Evolutionary conservation across 2,329 filamentous ascomycete genomes (phyloP).

Genomic region (Fusarium nisikadoi): DNA sequence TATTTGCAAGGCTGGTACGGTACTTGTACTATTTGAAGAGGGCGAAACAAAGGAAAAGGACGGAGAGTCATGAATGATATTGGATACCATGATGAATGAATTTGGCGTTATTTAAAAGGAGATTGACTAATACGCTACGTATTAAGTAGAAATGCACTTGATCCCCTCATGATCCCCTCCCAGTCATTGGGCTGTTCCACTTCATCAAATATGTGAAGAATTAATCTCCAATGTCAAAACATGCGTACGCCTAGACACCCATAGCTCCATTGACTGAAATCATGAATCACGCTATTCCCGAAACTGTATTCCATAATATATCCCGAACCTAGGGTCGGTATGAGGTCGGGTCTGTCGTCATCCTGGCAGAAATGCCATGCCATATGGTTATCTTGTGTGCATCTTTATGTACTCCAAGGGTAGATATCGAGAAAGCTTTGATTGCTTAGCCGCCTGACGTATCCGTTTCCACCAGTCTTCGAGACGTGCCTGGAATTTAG

Average conservation of each 20-base stretch:
- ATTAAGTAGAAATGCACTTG: constrained; percentile 10
- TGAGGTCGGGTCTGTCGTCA: constrained; percentile 1
- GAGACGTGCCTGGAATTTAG: constrained; percentile 45
- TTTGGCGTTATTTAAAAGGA: constrained; percentile 29
- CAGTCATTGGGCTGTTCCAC: not conserved
- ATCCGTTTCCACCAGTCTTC: constrained; percentile 51
- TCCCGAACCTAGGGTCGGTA: not conserved
- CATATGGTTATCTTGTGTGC: constrained; percentile 42
- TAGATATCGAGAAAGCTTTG: constrained; percentile 48
- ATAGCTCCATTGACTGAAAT: constrained; percentile 4
- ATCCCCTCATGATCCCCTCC: not conserved
- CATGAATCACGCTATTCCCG: not conserved
- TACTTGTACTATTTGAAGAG: constrained; percentile 78
- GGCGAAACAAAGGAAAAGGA: constrained; percentile 47
- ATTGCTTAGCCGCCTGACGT: constrained; percentile 50
- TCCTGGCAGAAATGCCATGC: not conserved
- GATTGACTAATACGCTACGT: constrained; percentile 25
- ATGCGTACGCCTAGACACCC: constrained; percentile 15
- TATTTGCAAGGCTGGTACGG: constrained; percentile 80
- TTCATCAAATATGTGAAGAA: not conserved
- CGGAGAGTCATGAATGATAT: constrained; percentile 37
- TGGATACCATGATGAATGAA: constrained; percentile 11
- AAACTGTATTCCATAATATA: not conserved
- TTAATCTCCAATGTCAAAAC: constrained; percentile 3
- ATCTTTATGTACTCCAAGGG: constrained; percentile 50